A percentile compares a stretch with the other conserved stretches of the same genome.
Evolutionary conservation across 768 basidiomycete genomes (phyloP).

Genomic region (Mycena crocata): DNA sequence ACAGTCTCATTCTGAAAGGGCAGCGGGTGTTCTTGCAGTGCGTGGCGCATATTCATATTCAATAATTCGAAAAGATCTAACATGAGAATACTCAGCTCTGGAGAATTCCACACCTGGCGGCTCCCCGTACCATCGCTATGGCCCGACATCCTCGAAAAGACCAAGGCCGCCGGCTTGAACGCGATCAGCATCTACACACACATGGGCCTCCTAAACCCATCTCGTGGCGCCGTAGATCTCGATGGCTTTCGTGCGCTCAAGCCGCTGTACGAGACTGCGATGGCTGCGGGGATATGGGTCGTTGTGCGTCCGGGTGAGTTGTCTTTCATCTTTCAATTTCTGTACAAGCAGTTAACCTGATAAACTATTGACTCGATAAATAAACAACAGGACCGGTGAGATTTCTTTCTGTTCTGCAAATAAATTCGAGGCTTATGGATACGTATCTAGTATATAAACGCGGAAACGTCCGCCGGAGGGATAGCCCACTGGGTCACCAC

Average conservation of each 20-base stretch:
- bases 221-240: slow-evolving; percentile 80
- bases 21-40: slow-evolving; percentile 82
- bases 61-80: background rate
- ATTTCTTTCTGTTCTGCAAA: background rate
- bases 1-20: too few species aligned
- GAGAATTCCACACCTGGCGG: slow-evolving; percentile 88
- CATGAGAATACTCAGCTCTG: slow-evolving; percentile 67
- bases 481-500: slow-evolving; percentile 77
- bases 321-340: too few species aligned
- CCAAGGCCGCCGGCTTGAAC: slow-evolving; percentile 85
- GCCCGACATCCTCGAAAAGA: slow-evolving; percentile 85
- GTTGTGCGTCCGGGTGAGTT: slow-evolving; percentile 79
- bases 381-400: slow-evolving; percentile 53
- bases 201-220: slow-evolving; percentile 83
- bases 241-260: slow-evolving; percentile 75
- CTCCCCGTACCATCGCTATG: slow-evolving; percentile 84
- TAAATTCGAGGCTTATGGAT: background rate
- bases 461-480: slow-evolving; percentile 85
- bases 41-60: slow-evolving; percentile 37
- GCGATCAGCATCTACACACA: slow-evolving; percentile 83
- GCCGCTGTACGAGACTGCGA: slow-evolving; percentile 81
- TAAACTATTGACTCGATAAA: slow-evolving; percentile 3
- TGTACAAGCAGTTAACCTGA: too few species aligned
- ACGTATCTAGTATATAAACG: slow-evolving; percentile 76
- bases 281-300: slow-evolving; percentile 79